A percentile compares a stretch with the other conserved stretches of the same genome.
phyloP scores from a whole-genome alignment of 805 yeast species.

The Metschnikowia koreensis region DNA sequence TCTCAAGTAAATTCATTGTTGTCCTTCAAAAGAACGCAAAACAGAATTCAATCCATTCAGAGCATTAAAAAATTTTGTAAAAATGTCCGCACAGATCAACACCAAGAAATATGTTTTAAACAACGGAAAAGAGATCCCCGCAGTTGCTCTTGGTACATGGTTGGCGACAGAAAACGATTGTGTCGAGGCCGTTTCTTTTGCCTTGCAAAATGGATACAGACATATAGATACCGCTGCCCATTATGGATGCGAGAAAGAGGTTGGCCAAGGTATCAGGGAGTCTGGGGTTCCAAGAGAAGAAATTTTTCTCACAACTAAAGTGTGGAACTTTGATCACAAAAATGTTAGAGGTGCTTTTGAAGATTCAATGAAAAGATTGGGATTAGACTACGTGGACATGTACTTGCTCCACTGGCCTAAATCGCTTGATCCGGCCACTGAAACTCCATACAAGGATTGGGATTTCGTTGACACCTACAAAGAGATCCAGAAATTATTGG shows the following conservation, averaged over 20 bases:
- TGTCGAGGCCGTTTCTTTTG: constrained; percentile 54
- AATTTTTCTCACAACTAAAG: constrained; percentile 19
- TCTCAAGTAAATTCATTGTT: too few species aligned
- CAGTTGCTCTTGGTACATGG: constrained; percentile 77
- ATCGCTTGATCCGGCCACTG: constrained; percentile 13
- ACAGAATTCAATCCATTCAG: neutral
- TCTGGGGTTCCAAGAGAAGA: constrained; percentile 19
- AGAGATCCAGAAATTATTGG: constrained; percentile 30
- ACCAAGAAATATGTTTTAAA: constrained; percentile 44
- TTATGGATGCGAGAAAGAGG: constrained; percentile 65
- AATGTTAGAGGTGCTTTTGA: constrained; percentile 14
- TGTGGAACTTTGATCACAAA: constrained; percentile 17
- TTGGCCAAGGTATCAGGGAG: constrained; percentile 56
- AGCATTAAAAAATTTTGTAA: neutral
- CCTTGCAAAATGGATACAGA: constrained; percentile 64
- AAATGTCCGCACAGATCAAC: constrained; percentile 15
- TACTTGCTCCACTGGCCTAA: constrained; percentile 22
- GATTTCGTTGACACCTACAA: constrained; percentile 34
- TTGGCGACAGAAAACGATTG: constrained; percentile 54
- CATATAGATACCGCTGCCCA: constrained; percentile 78
- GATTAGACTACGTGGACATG: constrained; percentile 20
- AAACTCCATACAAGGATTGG: constrained; percentile 11
- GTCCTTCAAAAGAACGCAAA: neutral
- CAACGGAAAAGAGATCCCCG: constrained; percentile 64
- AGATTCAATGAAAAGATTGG: constrained; percentile 17